A percentile compares a stretch with the other conserved stretches of the same genome.
These are phyloP conservation scores for Colletotrichum eleusines DNA, from an alignment of 2,329 filamentous ascomycete species.

Conservation along the genomic window DNA sequence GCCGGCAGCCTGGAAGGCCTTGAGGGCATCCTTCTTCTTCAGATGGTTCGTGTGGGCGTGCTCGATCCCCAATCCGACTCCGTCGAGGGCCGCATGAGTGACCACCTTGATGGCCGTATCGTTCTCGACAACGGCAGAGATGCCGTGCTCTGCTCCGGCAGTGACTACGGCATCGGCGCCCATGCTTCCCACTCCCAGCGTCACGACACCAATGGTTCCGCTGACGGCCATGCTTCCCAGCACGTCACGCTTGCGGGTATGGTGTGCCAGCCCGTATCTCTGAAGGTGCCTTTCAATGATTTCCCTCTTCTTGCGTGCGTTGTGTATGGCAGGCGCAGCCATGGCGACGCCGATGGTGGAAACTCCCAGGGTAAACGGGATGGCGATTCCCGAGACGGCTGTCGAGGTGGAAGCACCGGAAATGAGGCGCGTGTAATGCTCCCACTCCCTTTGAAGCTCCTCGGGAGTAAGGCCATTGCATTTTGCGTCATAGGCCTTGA, in stretches of 20 bases:
- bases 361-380: slow-evolving; percentile 54
- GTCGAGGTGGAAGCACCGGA: slow-evolving; percentile 56
- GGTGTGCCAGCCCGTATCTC: slow-evolving; percentile 50
- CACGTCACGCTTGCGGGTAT: slow-evolving; percentile 56
- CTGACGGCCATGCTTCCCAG: slow-evolving; percentile 54
- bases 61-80: slow-evolving; percentile 51
- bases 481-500: slow-evolving; percentile 55
- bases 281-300: slow-evolving; percentile 56
- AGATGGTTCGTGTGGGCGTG: slow-evolving; percentile 51
- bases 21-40: slow-evolving; percentile 52
- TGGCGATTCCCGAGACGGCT: slow-evolving; percentile 53
- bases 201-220: slow-evolving; percentile 52
- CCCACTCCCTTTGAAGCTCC: slow-evolving; percentile 57
- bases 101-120: slow-evolving; percentile 52
- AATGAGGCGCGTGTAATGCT: slow-evolving; percentile 58
- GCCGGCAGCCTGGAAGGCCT: slow-evolving; percentile 50
- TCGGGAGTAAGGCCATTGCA: slow-evolving; percentile 53
- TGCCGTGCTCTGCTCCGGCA: slow-evolving; percentile 52
- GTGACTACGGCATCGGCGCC: slow-evolving; percentile 53
- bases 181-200: slow-evolving; percentile 51
- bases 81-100: slow-evolving; percentile 53
- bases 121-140: slow-evolving; percentile 46
- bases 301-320: slow-evolving; percentile 57
- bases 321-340: slow-evolving; percentile 56
- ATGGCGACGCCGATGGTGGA: slow-evolving; percentile 55